These are phyloP conservation scores for Ceriops zippeliana DNA, from an alignment of 345 rosid genomes.

Conservation along the genomic window DNA sequence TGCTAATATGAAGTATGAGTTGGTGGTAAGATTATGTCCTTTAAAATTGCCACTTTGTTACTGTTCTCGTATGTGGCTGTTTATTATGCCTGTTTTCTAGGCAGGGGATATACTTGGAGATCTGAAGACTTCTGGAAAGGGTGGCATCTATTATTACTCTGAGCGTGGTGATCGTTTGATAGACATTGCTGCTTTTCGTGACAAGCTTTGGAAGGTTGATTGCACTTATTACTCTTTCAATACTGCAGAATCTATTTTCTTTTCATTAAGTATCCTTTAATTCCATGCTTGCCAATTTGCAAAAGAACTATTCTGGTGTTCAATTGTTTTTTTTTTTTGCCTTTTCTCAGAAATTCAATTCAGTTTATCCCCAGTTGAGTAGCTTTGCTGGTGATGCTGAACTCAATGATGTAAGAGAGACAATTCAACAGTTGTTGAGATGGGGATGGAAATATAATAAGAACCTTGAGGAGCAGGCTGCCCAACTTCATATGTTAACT, in stretches of 20 bases:
- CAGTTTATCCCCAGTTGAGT: constrained; percentile 59
- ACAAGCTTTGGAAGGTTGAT: constrained; percentile 80
- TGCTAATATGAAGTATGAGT: constrained; percentile 58
- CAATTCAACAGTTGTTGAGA: constrained; percentile 76
- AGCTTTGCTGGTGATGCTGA: constrained; percentile 60
- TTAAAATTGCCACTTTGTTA: constrained; percentile 1
- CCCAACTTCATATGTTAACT: constrained; percentile 95
- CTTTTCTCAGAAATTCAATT: constrained; percentile 54
- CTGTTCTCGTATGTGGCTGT: constrained; percentile 4
- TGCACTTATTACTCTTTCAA: background rate
- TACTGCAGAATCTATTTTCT: background rate
- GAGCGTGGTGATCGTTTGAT: constrained; percentile 94
- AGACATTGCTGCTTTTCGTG: constrained; percentile 71
- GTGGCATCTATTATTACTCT: constrained; percentile 77
- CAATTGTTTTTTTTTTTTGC: constrained; percentile 8
- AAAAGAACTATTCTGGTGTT: constrained; percentile 17
- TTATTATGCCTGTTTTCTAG: constrained; percentile 34
- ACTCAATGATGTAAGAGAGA: constrained; percentile 72
- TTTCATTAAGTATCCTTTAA: background rate
- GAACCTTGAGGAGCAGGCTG: constrained; percentile 97
- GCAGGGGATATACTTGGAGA: constrained; percentile 76
- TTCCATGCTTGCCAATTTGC: constrained; percentile 1
- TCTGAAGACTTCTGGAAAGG: constrained; percentile 64
- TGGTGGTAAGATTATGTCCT: constrained; percentile 51
- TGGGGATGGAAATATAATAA: constrained; percentile 97